Conservation (phyloP, 164 flowering plant species). For the Platanus orientalis region DNA sequence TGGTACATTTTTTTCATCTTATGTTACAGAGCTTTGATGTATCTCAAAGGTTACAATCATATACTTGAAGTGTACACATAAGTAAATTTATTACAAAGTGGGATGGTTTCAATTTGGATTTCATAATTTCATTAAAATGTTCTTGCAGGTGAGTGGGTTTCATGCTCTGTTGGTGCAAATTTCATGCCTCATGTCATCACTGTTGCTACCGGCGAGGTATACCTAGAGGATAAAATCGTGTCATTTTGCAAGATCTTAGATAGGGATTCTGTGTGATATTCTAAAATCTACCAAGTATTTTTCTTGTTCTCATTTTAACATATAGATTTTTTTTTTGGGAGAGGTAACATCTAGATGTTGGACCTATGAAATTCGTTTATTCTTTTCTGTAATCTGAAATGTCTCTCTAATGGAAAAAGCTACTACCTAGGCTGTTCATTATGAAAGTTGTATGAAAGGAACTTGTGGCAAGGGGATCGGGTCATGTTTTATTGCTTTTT, state of each 20-base stretch:
- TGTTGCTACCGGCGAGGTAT: slow-evolving; percentile 85
- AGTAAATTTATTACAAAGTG: neutral
- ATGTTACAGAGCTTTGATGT: neutral
- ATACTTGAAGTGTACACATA: neutral
- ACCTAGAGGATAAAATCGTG: neutral
- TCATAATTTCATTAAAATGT: slow-evolving; percentile 10
- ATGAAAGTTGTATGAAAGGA: no score
- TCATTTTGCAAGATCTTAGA: no score
- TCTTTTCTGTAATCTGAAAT: no score
- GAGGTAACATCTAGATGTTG: no score
- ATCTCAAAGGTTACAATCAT: neutral
- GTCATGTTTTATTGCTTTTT: neutral
- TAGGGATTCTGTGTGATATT: neutral
- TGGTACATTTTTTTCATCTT: neutral
- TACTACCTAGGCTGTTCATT: no score
- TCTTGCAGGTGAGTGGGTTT: slow-evolving; percentile 65
- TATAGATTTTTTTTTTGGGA: no score
- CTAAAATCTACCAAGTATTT: neutral
- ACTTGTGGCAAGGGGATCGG: no score
- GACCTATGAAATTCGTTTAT: no score
- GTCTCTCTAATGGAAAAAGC: no score
- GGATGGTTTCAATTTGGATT: neutral
- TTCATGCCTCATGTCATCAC: slow-evolving; percentile 83
- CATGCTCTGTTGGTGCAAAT: slow-evolving; percentile 83
- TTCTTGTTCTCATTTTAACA: neutral